Conservation (phyloP, 345 rosid genomes). For the Syzygium oleosum region DNA sequence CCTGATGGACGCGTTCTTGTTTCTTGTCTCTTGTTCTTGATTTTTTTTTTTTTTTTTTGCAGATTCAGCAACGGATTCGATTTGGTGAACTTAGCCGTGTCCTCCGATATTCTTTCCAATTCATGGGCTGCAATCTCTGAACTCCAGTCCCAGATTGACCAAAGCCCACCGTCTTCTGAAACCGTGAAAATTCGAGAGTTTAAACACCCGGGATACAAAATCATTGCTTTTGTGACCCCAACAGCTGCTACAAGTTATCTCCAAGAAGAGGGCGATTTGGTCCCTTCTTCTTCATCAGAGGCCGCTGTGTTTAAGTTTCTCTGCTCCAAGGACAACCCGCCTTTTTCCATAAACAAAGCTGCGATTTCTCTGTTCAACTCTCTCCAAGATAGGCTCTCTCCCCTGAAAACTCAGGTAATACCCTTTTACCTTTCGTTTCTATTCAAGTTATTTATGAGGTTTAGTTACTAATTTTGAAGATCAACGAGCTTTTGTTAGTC, state of each 20-base stretch:
- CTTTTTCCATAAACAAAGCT: constrained; percentile 27
- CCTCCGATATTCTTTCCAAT: constrained; percentile 30
- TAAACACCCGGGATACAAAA: not conserved
- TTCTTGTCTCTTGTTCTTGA: not conserved
- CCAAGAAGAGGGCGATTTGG: constrained; percentile 5
- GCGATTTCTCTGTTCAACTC: constrained; percentile 30
- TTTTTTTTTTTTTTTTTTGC: not conserved
- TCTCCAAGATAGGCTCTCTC: constrained; percentile 11
- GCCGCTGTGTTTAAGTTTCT: constrained; percentile 26
- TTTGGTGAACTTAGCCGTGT: constrained; percentile 33
- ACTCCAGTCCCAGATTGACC: constrained; percentile 1
- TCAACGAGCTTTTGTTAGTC: not conserved
- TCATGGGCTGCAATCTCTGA: constrained; percentile 28
- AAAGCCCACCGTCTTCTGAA: not conserved
- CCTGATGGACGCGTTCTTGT: not conserved
- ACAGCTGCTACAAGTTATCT: constrained; percentile 4
- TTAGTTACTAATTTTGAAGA: not conserved
- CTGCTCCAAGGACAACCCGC: constrained; percentile 13
- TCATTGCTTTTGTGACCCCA: constrained; percentile 35
- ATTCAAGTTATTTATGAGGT: not conserved
- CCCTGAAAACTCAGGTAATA: constrained; percentile 28
- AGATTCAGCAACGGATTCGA: constrained; percentile 27
- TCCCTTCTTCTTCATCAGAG: constrained; percentile 25
- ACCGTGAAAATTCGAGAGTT: constrained; percentile 7
- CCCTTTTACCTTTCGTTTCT: not conserved